phyloP scores from a whole-genome alignment of 1,139 yeast genomes.

The Lodderomyces theae region DNA sequence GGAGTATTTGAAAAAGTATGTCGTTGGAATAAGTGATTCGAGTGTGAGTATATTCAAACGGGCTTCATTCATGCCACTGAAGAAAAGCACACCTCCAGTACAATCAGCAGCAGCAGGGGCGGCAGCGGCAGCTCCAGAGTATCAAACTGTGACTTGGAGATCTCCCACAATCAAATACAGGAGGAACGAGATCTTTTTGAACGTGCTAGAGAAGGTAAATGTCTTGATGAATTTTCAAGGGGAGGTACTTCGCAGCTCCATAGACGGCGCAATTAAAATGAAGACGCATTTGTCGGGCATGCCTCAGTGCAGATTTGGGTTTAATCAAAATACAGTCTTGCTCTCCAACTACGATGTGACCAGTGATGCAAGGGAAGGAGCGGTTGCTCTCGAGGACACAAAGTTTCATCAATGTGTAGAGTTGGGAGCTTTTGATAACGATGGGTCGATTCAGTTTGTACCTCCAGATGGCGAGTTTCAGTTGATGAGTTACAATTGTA shows the following conservation, averaged over 20 bases:
- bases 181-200: conserved; percentile 76
- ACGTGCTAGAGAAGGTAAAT: conserved; percentile 73
- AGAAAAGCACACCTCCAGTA: conserved; percentile 12
- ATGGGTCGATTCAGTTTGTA: conserved; percentile 75
- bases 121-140: too few species aligned
- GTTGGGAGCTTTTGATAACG: conserved; percentile 74
- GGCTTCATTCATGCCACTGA: conserved; percentile 8
- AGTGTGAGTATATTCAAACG: conserved; percentile 24
- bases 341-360: conserved; percentile 2
- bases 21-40: conserved; percentile 20
- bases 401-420: conserved; percentile 92
- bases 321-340: conserved; percentile 45
- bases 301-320: conserved; percentile 65
- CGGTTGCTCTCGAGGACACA: conserved; percentile 68
- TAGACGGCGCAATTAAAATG: conserved; percentile 74
- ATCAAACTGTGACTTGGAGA: conserved; percentile 58
- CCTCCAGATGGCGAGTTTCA: conserved; percentile 96
- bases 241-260: conserved; percentile 64
- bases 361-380: conserved; percentile 27
- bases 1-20: conserved; percentile 27
- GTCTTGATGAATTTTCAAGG: conserved; percentile 62
- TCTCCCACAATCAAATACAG: conserved; percentile 70
- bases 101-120: not conserved
- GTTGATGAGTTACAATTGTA: conserved; percentile 68
- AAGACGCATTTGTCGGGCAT: conserved; percentile 74